Conservation (phyloP, 2,329 filamentous ascomycete genomes). For the Paecilomyces formosus region DNA sequence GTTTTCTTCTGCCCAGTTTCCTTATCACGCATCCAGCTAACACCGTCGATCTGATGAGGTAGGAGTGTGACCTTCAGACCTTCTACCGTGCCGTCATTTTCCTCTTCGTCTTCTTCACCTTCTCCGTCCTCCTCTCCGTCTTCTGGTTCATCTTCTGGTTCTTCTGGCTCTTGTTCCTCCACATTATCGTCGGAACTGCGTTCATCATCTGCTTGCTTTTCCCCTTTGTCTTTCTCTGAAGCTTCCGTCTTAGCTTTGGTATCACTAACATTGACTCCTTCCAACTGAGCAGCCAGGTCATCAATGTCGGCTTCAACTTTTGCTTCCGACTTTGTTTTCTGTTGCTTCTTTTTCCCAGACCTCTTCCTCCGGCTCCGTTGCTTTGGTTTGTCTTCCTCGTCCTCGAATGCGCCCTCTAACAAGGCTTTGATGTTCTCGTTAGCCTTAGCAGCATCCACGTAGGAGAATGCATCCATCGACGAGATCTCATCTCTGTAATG, state of each 20-base stretch:
- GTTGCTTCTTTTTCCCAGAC: conserved; percentile 6
- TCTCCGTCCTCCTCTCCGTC: conserved; percentile 24
- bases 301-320: conserved; percentile 29
- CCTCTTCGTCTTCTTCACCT: conserved; percentile 35
- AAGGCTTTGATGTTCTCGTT: conserved; percentile 46
- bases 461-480: conserved; percentile 46
- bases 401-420: conserved; percentile 44
- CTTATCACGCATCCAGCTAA: conserved; percentile 90
- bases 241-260: conserved; percentile 18
- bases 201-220: conserved; percentile 41
- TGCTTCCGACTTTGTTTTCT: neutral
- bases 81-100: conserved; percentile 60
- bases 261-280: conserved; percentile 32
- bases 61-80: conserved; percentile 82
- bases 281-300: conserved; percentile 36
- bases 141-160: conserved; percentile 32
- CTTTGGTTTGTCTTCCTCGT: conserved; percentile 39
- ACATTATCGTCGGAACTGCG: conserved; percentile 69
- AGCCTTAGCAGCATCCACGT: conserved; percentile 42
- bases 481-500: conserved; percentile 45
- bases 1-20: conserved; percentile 81
- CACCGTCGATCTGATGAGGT: conserved; percentile 88
- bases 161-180: conserved; percentile 41
- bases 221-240: conserved; percentile 21
- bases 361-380: conserved; percentile 33